These are phyloP conservation scores for Eleusine coracana DNA, from an alignment of 176 grass and related monocot species.

Conservation along the genomic window DNA sequence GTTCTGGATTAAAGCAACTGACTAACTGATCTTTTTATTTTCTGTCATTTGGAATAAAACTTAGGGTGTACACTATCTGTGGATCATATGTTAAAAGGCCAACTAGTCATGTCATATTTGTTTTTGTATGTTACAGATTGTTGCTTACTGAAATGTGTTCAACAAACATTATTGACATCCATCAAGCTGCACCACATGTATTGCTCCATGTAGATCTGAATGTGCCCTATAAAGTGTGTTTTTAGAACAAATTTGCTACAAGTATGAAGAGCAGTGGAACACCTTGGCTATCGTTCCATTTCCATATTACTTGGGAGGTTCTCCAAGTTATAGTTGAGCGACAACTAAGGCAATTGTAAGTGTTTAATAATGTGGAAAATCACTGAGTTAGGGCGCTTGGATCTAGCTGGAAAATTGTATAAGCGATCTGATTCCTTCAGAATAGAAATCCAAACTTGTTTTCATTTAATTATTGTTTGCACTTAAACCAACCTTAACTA, in stretches of 20 bases:
- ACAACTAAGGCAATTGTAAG: not conserved
- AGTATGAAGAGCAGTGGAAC: not conserved
- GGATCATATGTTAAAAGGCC: not conserved
- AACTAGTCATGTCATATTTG: not conserved
- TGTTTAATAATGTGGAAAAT: slow-evolving; percentile 10
- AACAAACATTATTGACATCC: not conserved
- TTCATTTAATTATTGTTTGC: not conserved
- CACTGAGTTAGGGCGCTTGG: slow-evolving; percentile 1
- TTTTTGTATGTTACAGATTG: not conserved
- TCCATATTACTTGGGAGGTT: slow-evolving; percentile 16
- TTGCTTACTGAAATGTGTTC: not conserved
- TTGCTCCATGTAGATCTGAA: slow-evolving; percentile 24
- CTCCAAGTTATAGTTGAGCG: not conserved
- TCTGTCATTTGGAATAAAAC: slow-evolving; percentile 12
- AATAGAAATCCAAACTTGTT: slow-evolving; percentile 26
- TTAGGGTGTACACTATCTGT: not conserved
- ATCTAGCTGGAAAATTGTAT: slow-evolving; percentile 24
- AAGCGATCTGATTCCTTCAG: slow-evolving; percentile 19
- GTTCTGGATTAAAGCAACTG: not conserved
- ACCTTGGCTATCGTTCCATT: slow-evolving; percentile 10
- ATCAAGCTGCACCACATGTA: not conserved
- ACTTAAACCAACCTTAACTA: not conserved
- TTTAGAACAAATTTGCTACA: not conserved
- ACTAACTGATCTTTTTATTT: slow-evolving; percentile 5
- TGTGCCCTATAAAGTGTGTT: not conserved